A percentile compares a stretch with the other conserved stretches of the same genome.
These are phyloP conservation scores for Diaporthe humulicola DNA, from an alignment of 2,329 filamentous ascomycete species.

Conservation along the genomic window DNA sequence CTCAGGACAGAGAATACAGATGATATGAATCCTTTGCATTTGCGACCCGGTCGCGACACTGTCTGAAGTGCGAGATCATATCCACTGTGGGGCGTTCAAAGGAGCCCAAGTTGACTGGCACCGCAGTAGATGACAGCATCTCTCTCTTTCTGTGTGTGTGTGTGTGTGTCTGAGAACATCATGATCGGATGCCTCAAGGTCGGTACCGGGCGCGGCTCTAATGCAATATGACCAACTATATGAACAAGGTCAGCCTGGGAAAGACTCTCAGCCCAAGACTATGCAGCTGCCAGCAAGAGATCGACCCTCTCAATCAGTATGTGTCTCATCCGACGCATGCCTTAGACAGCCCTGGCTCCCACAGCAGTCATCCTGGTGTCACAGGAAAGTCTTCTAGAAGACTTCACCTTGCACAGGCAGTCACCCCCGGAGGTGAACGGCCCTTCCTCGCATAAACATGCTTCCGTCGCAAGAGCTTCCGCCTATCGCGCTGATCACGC, in stretches of 20 bases:
- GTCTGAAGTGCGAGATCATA: not conserved
- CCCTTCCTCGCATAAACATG: slow-evolving; percentile 1
- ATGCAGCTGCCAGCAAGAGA: slow-evolving; percentile 9
- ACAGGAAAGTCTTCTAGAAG: slow-evolving; percentile 30
- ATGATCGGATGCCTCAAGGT: not conserved
- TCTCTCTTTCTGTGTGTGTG: too few species aligned
- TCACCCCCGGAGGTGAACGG: not conserved
- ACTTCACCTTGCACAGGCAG: slow-evolving; percentile 5
- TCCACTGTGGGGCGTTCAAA: not conserved
- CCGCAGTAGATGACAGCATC: not conserved
- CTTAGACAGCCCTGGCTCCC: slow-evolving; percentile 4
- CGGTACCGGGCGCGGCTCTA: not conserved
- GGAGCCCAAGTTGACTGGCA: not conserved
- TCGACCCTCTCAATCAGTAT: slow-evolving; percentile 5
- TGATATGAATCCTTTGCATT: not conserved
- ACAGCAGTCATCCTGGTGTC: slow-evolving; percentile 9
- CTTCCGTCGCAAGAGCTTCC: slow-evolving; percentile 6
- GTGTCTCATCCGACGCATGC: slow-evolving; percentile 10
- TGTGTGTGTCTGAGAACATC: not conserved
- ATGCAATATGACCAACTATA: slow-evolving; percentile 9
- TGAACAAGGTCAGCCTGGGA: not conserved
- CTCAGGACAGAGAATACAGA: not conserved
- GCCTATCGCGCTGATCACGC: not conserved
- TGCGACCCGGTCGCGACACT: not conserved
- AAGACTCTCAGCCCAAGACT: not conserved